Conservation (phyloP, 2,329 filamentous ascomycete genomes). For the Celoporthe dispersa region DNA sequence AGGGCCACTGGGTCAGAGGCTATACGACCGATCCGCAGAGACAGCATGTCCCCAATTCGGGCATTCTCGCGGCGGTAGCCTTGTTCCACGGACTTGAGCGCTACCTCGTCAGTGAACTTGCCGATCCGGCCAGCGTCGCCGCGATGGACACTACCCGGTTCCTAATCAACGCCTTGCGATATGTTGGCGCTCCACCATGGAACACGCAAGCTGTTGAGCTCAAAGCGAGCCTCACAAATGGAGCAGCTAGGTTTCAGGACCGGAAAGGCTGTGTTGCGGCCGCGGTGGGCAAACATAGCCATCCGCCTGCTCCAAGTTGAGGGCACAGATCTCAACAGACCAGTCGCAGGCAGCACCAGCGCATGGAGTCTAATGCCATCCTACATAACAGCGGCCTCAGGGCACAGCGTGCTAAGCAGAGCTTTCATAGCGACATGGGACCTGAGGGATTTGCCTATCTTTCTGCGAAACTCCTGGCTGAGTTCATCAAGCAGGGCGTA, state of each 20-base stretch:
- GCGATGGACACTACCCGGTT: background rate
- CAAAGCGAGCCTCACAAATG: background rate
- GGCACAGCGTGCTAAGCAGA: background rate
- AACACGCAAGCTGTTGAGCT: background rate
- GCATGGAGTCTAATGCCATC: background rate
- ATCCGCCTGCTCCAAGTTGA: background rate
- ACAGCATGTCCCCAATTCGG: background rate
- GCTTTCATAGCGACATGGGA: background rate
- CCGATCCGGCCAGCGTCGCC: background rate
- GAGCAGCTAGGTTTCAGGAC: background rate
- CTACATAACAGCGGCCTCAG: background rate
- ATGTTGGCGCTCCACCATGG: background rate
- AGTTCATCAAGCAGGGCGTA: background rate
- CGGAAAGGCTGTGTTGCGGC: background rate
- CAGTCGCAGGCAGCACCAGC: background rate
- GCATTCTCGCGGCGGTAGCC: background rate
- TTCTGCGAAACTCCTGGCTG: background rate
- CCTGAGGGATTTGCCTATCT: background rate
- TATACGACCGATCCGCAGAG: background rate
- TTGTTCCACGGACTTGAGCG: background rate
- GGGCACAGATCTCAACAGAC: background rate
- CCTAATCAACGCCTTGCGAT: background rate
- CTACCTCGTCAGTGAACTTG: background rate
- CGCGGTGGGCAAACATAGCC: background rate
- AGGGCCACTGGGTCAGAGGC: background rate